A percentile compares a stretch with the other conserved stretches of the same genome.
These are phyloP conservation scores for Nitzschia putrida DNA, from an alignment of 108 stramenopile species.

Conservation along the genomic window DNA sequence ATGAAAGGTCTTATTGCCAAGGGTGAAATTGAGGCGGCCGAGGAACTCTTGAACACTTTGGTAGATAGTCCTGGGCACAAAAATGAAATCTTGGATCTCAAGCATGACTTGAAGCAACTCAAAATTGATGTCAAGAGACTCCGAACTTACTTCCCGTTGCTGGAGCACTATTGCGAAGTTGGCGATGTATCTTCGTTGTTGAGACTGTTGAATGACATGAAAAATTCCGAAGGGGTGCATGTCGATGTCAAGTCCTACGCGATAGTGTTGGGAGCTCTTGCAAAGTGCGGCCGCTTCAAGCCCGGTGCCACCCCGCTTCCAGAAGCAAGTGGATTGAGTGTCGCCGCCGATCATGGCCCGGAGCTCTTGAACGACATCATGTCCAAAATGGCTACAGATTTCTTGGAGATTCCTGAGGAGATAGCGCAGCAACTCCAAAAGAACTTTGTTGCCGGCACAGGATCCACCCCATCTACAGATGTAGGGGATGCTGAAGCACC, in stretches of 20 bases:
- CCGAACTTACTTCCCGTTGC: slow-evolving; percentile 78
- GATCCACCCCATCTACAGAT: neutral
- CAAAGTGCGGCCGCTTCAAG: slow-evolving; percentile 65
- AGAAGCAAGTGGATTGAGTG: slow-evolving; percentile 25
- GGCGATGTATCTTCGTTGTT: slow-evolving; percentile 58
- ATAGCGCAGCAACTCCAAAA: slow-evolving; percentile 46
- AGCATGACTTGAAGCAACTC: neutral
- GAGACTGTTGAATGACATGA: slow-evolving; percentile 64
- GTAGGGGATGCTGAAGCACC: slow-evolving; percentile 25
- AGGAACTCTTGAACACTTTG: slow-evolving; percentile 50
- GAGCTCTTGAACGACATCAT: slow-evolving; percentile 72
- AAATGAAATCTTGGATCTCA: neutral
- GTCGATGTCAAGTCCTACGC: slow-evolving; percentile 75
- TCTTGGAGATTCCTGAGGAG: slow-evolving; percentile 65
- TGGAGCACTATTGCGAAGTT: slow-evolving; percentile 62
- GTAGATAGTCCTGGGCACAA: neutral
- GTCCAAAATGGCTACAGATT: slow-evolving; percentile 67
- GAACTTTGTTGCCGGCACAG: neutral
- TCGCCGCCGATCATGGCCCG: slow-evolving; percentile 49
- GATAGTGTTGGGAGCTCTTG: slow-evolving; percentile 56
- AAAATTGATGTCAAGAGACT: slow-evolving; percentile 35
- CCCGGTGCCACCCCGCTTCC: slow-evolving; percentile 46
- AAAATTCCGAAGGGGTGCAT: slow-evolving; percentile 43
- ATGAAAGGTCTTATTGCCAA: slow-evolving; percentile 63
- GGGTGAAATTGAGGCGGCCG: slow-evolving; percentile 68